Evolutionary conservation across 441 rosid genomes (phyloP).

Genomic region (Pelargonium citronellum): DNA sequence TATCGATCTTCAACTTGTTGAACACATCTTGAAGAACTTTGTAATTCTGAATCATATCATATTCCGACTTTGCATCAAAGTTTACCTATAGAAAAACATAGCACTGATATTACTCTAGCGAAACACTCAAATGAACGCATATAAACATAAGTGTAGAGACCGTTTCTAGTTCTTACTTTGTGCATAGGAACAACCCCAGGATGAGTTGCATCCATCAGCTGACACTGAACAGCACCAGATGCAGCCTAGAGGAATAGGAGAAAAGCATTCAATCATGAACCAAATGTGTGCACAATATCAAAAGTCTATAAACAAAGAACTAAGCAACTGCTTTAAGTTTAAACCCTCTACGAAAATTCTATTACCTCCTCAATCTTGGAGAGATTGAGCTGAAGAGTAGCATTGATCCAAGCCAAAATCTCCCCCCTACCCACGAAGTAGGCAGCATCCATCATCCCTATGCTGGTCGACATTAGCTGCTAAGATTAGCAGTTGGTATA

Average conservation of each 20-base stretch:
- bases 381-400: background rate
- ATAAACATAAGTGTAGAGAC: background rate
- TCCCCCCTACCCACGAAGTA: constrained; percentile 1
- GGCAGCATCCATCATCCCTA: constrained; percentile 1
- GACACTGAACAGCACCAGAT: constrained; percentile 2
- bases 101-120: background rate
- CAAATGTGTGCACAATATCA: background rate
- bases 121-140: background rate
- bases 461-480: background rate
- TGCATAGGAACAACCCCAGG: constrained; percentile 1
- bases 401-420: background rate
- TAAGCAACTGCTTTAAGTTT: too few species aligned
- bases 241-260: background rate
- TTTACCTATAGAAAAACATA: background rate
- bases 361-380: background rate
- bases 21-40: constrained; percentile 6
- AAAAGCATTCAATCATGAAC: background rate
- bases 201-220: constrained; percentile 1
- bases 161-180: background rate
- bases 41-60: constrained; percentile 8
- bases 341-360: background rate
- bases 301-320: too few species aligned
- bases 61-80: constrained; percentile 9
- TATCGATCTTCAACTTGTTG: constrained; percentile 5
- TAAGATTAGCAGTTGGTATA: too few species aligned